Percentiles rank a stretch among this genome's conserved stretches.
phyloP scores from a whole-genome alignment of 768 basidiomycete species.

The Boletus pseudopeckii region DNA sequence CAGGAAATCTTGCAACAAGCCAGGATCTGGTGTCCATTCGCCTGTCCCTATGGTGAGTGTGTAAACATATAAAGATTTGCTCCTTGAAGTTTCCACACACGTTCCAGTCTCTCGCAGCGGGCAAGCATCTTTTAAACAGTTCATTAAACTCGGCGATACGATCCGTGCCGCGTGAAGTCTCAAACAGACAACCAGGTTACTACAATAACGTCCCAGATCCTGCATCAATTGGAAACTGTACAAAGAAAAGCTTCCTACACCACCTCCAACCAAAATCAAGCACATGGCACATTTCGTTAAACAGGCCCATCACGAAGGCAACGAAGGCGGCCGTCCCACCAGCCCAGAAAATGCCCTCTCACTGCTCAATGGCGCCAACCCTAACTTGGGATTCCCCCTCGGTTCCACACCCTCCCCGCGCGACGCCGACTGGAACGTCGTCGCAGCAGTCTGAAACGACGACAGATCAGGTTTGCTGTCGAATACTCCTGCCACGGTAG shows the following conservation, averaged over 20 bases:
- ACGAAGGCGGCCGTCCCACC: constrained; percentile 17
- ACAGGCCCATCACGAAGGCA: constrained; percentile 14
- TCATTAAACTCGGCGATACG: constrained; percentile 23
- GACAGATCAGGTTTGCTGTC: constrained; percentile 36
- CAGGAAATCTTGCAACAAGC: no score
- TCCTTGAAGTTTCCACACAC: no score
- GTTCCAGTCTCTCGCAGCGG: no score
- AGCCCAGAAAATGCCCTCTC: constrained; percentile 31
- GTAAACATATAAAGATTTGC: no score
- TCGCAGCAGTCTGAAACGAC: constrained; percentile 30
- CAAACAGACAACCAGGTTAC: neutral
- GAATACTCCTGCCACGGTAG: constrained; percentile 26
- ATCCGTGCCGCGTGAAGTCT: neutral
- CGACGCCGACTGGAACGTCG: constrained; percentile 13
- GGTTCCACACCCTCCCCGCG: constrained; percentile 19
- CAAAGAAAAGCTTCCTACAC: constrained; percentile 6
- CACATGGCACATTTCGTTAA: neutral
- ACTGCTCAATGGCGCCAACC: constrained; percentile 37
- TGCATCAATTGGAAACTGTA: neutral
- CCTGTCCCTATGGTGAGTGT: no score
- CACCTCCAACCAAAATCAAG: constrained; percentile 11
- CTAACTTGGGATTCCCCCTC: constrained; percentile 36
- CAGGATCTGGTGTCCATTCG: no score
- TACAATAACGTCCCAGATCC: neutral
- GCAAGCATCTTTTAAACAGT: no score